Conservation (phyloP, 2,329 filamentous ascomycete species). For the Nannizziopsis arthrosporioides region DNA sequence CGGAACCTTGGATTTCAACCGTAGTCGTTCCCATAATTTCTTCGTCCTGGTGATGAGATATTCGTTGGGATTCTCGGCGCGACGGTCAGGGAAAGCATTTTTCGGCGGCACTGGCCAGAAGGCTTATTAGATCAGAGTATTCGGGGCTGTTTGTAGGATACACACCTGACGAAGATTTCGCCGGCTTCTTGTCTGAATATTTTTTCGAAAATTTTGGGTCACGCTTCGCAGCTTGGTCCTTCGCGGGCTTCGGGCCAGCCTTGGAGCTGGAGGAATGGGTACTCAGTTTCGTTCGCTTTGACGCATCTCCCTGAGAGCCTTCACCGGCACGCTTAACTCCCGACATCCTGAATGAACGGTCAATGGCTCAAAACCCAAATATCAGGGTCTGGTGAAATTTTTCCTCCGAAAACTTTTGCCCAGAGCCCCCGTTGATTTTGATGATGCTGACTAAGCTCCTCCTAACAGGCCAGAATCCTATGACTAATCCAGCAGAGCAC, state of each 20-base stretch:
- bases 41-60: slow-evolving; percentile 81
- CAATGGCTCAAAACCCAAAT: no score
- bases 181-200: slow-evolving; percentile 9
- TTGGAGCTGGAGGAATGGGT: slow-evolving; percentile 15
- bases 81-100: slow-evolving; percentile 71
- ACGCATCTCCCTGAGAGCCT: slow-evolving; percentile 28
- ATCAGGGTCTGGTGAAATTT: no score
- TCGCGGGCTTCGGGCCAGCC: neutral
- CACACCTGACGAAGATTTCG: slow-evolving; percentile 16
- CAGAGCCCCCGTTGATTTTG: no score
- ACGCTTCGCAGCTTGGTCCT: slow-evolving; percentile 6
- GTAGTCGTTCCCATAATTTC: slow-evolving; percentile 91
- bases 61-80: slow-evolving; percentile 90
- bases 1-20: slow-evolving; percentile 85
- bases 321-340: slow-evolving; percentile 34
- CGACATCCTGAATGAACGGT: slow-evolving; percentile 22
- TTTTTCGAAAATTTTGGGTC: slow-evolving; percentile 19
- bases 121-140: neutral
- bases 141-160: slow-evolving; percentile 15
- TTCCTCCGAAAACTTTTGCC: no score
- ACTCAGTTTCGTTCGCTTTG: slow-evolving; percentile 32
- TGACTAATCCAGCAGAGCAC: no score
- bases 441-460: no score
- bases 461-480: no score
- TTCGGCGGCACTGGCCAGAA: slow-evolving; percentile 52